Conservation (phyloP, 495 filamentous ascomycete genomes). For the Xylaria telfairii region DNA sequence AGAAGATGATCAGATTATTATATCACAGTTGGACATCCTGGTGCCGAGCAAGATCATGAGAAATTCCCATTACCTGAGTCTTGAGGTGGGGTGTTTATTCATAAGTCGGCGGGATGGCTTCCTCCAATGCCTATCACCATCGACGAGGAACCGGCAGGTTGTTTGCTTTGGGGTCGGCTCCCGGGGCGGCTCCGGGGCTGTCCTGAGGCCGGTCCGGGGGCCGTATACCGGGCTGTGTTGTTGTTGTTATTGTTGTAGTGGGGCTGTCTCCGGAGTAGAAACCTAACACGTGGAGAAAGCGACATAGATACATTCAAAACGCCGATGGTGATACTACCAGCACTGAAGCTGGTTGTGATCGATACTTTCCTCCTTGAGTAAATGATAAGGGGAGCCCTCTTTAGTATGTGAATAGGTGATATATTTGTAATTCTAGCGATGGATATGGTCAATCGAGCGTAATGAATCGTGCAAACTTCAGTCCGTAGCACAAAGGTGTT, state of each 20-base stretch:
- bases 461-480: too few species aligned
- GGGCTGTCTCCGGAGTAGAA: neutral
- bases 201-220: too few species aligned
- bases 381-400: neutral
- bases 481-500: too few species aligned
- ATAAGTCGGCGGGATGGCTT: neutral
- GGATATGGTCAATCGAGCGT: too few species aligned
- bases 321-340: neutral
- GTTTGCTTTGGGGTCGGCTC: neutral
- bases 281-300: neutral
- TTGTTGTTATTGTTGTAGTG: neutral
- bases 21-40: neutral
- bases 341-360: neutral
- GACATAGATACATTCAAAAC: neutral
- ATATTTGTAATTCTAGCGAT: neutral
- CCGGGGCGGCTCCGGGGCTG: too few species aligned
- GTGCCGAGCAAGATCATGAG: neutral
- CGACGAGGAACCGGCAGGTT: neutral
- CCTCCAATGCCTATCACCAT: neutral
- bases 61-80: neutral
- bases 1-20: neutral
- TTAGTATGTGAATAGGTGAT: neutral
- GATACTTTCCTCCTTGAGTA: neutral
- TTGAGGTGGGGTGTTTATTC: neutral
- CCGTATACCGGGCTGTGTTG: too few species aligned